Evolutionary conservation across 805 yeast genomes (phyloP), one percentile per base, ranked within the genome.

Genomic region (Cyberlindnera veronae): DNA sequence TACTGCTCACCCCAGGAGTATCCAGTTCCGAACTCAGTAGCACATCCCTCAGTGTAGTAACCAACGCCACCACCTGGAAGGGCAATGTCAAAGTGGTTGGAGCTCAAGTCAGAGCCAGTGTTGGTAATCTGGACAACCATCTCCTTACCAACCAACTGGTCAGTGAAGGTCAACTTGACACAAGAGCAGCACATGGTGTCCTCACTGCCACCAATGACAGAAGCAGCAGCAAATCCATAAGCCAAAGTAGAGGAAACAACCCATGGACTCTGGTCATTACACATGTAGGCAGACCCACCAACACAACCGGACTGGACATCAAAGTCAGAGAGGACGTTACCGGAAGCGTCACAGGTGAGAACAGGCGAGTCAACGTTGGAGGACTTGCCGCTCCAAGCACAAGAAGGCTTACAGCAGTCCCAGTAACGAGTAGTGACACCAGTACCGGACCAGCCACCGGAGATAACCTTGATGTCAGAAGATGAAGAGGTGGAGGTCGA

Each of bases 1-100:
- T 44, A 44, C 23, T 38, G 41, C 13, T 36, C 30, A 21, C 48
- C 48, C 44, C 44, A 44, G 5, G 34, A 23, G 32, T 40, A 44
- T 3, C 40, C 40, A 20, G 42, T 21, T 14, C 48, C 48, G 21
- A 44, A 44, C 34, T 44, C 44, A 5, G 34, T 23, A 10, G 44
- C n/a, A 22, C 48, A 44, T 12, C 48, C 48, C 14, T 40, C 30
- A 10, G 42, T 28, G 38, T 11, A 44, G 29, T 3, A 3, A 34
- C 48, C 48, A 12, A 38, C 33, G 19, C 48, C 48, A 32, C 44
- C 44, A 34, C 48, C 48, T 37, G 48, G 48, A 8, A 44, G 32
- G 3, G 48, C 48, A n/a, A 44, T 29, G 29, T 44, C 48, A 32
- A 44, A 44, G 34, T 44, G 48, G 41, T 44, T 44, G 11, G 26